Base-by-base conservation (phyloP, 176 grass and related monocot species). In the Thinopyrum elongatum region DNA sequence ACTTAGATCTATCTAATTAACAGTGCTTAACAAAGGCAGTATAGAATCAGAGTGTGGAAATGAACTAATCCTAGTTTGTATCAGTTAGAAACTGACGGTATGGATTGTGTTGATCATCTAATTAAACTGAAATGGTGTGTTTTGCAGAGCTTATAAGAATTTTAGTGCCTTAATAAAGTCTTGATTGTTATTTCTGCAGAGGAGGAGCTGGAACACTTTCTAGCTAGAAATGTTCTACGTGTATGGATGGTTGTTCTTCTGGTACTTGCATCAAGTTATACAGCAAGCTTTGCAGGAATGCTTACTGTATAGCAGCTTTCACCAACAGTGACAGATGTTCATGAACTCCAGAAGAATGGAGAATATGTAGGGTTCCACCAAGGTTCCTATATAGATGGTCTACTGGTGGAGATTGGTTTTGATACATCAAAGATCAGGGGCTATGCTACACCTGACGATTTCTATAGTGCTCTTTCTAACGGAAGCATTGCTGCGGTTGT, bases 221-320 rank as follows among this genome's bases (percentile, higher is more conserved):
- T 91, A 5, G 91, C 92, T 10, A 83, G 53, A 59, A 17, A 59
- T 13, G 46, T 81, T 23, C 21, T 81, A 22, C 75, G 84, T 65
- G 71, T 81, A 63, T 91, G 84, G 87, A 30, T 64, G 29, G 64
- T 87, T 70, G 65, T 92, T 12, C 53, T 92, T 31, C 47, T 90
- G 7, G 55, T 92, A 78, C 80, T 94, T 60, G 58, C 87, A 7
- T 77, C 77, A 42, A 94, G 77, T 3, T 94, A 94, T 7, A 94
- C 89, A 63, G 90, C 92, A 51, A 90, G 81, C 17, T 66, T 94
- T 23, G 29, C 92, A 5, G 90, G 87, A 12, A 92, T 94, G 77
- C 84, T 94, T 29, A 90, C 89, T 11, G 65, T 90, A 28, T 77
- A 87, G 0, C 57, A 94, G 13, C 81, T 92, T 79, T 68, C 70